These are phyloP conservation scores for Arthrobotrys iridis DNA, from an alignment of 2,329 filamentous ascomycete genomes.

Conservation along the genomic window DNA sequence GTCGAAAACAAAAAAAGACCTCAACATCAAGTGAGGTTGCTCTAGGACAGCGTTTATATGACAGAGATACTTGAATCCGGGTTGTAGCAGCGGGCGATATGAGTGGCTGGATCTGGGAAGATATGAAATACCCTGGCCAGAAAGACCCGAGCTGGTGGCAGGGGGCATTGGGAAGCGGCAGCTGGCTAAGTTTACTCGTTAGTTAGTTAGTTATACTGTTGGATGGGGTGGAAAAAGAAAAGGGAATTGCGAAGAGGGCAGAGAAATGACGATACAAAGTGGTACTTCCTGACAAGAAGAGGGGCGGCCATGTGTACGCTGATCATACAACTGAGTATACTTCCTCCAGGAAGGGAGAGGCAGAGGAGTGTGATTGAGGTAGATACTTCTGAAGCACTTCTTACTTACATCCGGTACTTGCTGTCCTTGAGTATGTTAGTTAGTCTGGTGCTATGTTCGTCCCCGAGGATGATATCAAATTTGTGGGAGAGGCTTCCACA, in stretches of 20 bases:
- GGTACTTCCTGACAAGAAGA: constrained; percentile 40
- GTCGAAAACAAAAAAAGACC: constrained; percentile 1
- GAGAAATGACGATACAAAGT: constrained; percentile 51
- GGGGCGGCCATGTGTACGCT: constrained; percentile 43
- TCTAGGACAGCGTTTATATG: constrained; percentile 10
- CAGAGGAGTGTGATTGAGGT: too few species aligned
- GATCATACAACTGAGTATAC: constrained; percentile 38
- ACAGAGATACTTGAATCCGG: constrained; percentile 2
- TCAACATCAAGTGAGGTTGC: constrained; percentile 11
- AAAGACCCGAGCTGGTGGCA: constrained; percentile 37
- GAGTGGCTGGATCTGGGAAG: constrained; percentile 43
- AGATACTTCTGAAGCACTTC: too few species aligned
- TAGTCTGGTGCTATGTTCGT: too few species aligned
- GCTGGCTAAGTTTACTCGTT: constrained; percentile 33
- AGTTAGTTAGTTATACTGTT: not conserved
- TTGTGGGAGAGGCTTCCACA: too few species aligned
- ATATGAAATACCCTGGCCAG: constrained; percentile 41
- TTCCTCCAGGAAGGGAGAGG: not conserved
- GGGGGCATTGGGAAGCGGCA: constrained; percentile 42
- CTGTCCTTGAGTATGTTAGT: too few species aligned
- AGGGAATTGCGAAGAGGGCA: not conserved
- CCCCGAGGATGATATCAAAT: too few species aligned
- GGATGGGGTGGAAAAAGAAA: constrained; percentile 1
- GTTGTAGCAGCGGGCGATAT: constrained; percentile 4
- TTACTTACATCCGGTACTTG: too few species aligned